Percentiles rank a stretch among this genome's conserved stretches.
Evolutionary conservation across 2,329 filamentous ascomycete genomes (phyloP).

Genomic region (Neurospora sp.): DNA sequence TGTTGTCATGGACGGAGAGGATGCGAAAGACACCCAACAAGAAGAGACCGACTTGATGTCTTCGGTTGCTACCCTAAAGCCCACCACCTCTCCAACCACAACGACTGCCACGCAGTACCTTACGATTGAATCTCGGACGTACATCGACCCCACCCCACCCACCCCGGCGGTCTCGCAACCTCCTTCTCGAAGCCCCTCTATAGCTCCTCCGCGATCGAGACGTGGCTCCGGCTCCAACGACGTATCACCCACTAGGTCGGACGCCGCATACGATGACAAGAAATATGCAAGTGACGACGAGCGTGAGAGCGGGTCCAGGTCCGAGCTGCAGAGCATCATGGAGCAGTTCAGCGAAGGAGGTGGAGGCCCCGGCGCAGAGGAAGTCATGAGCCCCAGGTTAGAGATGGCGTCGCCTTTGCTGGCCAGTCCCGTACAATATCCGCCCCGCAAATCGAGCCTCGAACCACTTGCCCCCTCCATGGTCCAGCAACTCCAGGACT

Average conservation of each 20-base stretch:
- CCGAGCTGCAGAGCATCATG: slow-evolving; percentile 97
- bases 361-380: slow-evolving; percentile 61
- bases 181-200: slow-evolving; percentile 49
- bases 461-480: slow-evolving; percentile 54
- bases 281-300: slow-evolving; percentile 50
- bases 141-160: slow-evolving; percentile 49
- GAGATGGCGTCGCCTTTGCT: slow-evolving; percentile 75
- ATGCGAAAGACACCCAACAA: neutral
- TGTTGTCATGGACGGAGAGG: neutral
- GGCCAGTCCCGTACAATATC: slow-evolving; percentile 57
- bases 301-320: slow-evolving; percentile 59
- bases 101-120: slow-evolving; percentile 33
- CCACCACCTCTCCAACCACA: slow-evolving; percentile 29
- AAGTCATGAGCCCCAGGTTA: slow-evolving; percentile 85
- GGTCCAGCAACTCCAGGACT: slow-evolving; percentile 38
- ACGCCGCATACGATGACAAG: slow-evolving; percentile 48
- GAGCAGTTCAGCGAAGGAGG: slow-evolving; percentile 78
- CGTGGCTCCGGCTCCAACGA: slow-evolving; percentile 27
- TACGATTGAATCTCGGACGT: slow-evolving; percentile 36
- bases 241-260: slow-evolving; percentile 44
- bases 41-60: slow-evolving; percentile 26
- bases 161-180: slow-evolving; percentile 46
- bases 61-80: slow-evolving; percentile 40
- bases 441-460: slow-evolving; percentile 77
- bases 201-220: slow-evolving; percentile 40